A percentile compares a stretch with the other conserved stretches of the same genome.
phyloP scores from a whole-genome alignment of 2,329 filamentous ascomycete species.

The Cercospora brassicicola region DNA sequence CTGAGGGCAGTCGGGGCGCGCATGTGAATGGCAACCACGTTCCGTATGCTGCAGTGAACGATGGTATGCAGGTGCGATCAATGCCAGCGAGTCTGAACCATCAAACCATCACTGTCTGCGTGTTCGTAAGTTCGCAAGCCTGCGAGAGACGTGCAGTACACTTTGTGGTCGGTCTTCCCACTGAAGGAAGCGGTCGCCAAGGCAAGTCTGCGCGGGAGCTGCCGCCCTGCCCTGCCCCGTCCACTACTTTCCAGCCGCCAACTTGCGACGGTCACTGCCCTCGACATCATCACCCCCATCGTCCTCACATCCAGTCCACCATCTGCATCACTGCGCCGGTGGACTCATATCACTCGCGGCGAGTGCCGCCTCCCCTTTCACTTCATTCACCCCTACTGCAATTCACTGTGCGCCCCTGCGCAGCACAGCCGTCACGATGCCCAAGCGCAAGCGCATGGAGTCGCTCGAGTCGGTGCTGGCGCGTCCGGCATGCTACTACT shows the following conservation, averaged over 20 bases:
- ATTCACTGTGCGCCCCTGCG: not conserved
- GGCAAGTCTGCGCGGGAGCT: not conserved
- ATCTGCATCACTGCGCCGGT: not conserved
- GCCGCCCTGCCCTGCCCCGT: not conserved
- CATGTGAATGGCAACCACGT: not conserved
- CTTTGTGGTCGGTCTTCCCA: not conserved
- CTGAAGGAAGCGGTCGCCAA: not conserved
- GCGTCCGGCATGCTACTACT: constrained; percentile 98
- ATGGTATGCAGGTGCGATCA: not conserved
- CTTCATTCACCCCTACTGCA: not conserved
- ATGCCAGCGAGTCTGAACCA: not conserved
- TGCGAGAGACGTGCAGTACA: not conserved
- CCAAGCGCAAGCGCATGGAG: constrained; percentile 66
- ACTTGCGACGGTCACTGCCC: not conserved
- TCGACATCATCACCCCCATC: not conserved
- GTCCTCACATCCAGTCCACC: not conserved
- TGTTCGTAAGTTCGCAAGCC: not conserved
- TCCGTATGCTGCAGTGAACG: not conserved
- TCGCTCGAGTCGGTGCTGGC: constrained; percentile 83
- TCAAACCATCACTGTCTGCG: not conserved
- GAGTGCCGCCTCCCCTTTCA: not conserved
- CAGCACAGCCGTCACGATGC: constrained; percentile 3
- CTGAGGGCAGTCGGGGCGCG: not conserved
- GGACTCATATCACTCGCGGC: not conserved
- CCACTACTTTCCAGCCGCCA: not conserved